Percentiles rank a stretch among this genome's conserved stretches.
Conservation (phyloP, 164 flowering plant species). For the Umbellularia californica region DNA sequence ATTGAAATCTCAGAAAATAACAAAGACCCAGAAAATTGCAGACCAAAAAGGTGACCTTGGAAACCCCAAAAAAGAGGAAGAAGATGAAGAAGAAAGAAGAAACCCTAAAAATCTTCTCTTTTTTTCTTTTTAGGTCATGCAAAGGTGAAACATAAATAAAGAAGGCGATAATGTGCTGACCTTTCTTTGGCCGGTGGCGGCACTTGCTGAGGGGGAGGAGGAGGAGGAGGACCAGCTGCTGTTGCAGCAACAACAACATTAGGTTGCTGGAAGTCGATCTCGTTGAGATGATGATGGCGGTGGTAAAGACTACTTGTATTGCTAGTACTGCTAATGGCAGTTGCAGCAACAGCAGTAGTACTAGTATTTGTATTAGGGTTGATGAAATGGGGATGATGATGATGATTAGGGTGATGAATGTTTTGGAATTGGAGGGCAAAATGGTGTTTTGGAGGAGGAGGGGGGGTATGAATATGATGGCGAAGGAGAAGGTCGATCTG, state of each 20-base stretch:
- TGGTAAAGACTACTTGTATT: no score
- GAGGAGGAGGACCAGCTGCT: constrained; percentile 6
- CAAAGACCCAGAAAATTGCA: no score
- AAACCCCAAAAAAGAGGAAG: no score
- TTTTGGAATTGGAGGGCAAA: constrained; percentile 17
- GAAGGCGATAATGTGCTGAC: neutral
- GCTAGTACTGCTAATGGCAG: no score
- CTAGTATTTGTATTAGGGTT: no score
- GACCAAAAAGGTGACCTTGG: no score
- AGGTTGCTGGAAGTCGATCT: neutral
- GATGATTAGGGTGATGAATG: neutral
- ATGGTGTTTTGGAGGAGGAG: constrained; percentile 17
- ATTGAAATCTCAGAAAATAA: no score
- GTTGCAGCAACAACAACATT: neutral
- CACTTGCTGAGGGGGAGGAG: constrained; percentile 16
- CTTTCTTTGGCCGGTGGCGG: neutral
- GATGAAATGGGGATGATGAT: constrained; percentile 8
- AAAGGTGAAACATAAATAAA: no score
- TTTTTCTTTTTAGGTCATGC: no score
- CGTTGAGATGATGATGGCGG: neutral
- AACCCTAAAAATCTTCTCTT: no score
- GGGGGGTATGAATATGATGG: neutral
- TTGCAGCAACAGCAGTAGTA: no score
- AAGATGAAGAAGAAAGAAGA: no score
- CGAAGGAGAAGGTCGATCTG: constrained; percentile 51